Evolutionary conservation across 1,284 basidiomycete genomes (phyloP), one percentile per base, ranked within the genome.

Genomic region (Trametes sp.): DNA sequence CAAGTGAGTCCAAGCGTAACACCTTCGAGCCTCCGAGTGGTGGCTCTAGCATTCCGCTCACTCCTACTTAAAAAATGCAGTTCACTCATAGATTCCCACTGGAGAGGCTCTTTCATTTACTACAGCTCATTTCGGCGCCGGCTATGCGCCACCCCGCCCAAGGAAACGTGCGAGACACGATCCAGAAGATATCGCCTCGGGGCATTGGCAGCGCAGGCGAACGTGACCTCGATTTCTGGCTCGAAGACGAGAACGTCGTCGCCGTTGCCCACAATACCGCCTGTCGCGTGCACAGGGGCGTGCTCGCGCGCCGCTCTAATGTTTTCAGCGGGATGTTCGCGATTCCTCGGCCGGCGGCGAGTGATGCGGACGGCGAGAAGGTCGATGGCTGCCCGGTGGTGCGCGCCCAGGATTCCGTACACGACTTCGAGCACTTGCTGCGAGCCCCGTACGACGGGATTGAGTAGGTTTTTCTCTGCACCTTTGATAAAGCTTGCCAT

Each of bases 391-490:
- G 45, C 35, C 55, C 59, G 0, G 38, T 55, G n/a, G 59, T 64
- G 16, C 63, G 59, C 14, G 26, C 58, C 7, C 44, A 55, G 4
- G 63, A 64, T 29, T 59, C 63, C 10, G 6, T 19, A 23, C 49
- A 64, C 26, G 59, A 64, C 24, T 54, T 61, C 21, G 45, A 41
- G 33, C 41, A 64, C 33, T 50, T 64, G 14, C 50, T 61, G 13
- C 53, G 46, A 4, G 63, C 26, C 24, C 19, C 61, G 6, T 59
- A 57, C 33, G 63, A 59, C 24, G 61, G 61, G 31, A 28, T 31
- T 16, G 31, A 21, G 52, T 55, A 23, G 13, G 8, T 19, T 21
- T 50, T 35, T 29, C 46, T 16, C 26, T n/a, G n/a, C n/a, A n/a
- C n/a, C n/a, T n/a, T n/a, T n/a, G n/a, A n/a, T n/a, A n/a, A n/a